phyloP scores from a whole-genome alignment of 345 rosid genomes.

The Mangifera indica region DNA sequence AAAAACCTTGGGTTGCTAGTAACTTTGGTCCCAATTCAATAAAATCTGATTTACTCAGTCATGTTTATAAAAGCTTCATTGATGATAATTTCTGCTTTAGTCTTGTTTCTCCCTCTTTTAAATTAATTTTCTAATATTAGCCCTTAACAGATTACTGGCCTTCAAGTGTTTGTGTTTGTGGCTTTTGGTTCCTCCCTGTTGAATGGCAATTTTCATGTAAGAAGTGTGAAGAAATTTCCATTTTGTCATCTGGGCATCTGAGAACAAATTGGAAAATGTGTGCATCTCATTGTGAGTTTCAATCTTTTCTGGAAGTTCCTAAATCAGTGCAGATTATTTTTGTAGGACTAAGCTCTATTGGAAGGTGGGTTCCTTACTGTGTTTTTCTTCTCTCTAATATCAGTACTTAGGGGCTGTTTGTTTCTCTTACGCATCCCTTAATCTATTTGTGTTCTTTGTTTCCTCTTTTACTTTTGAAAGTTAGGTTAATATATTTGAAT shows the following conservation, averaged over 20 bases:
- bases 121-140: slow-evolving; percentile 20
- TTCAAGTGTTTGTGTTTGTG: slow-evolving; percentile 59
- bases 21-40: neutral
- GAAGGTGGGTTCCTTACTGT: slow-evolving; percentile 56
- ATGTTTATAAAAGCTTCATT: neutral
- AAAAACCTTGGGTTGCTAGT: neutral
- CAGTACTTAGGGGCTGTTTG: no score
- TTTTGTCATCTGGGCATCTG: slow-evolving; percentile 25
- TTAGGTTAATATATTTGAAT: no score
- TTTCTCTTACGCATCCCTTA: no score
- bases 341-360: slow-evolving; percentile 72
- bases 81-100: neutral
- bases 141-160: slow-evolving; percentile 80
- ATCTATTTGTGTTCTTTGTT: no score
- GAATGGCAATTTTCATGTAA: slow-evolving; percentile 87
- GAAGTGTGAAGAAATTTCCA: slow-evolving; percentile 51
- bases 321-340: slow-evolving; percentile 54
- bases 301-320: slow-evolving; percentile 43
- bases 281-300: slow-evolving; percentile 55
- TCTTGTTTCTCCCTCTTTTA: neutral
- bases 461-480: no score
- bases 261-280: slow-evolving; percentile 40
- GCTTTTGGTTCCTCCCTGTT: slow-evolving; percentile 84
- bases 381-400: neutral
- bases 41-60: neutral